Evolutionary conservation across 805 yeast genomes (phyloP).

Genomic region (Yarrowia keelungensis): DNA sequence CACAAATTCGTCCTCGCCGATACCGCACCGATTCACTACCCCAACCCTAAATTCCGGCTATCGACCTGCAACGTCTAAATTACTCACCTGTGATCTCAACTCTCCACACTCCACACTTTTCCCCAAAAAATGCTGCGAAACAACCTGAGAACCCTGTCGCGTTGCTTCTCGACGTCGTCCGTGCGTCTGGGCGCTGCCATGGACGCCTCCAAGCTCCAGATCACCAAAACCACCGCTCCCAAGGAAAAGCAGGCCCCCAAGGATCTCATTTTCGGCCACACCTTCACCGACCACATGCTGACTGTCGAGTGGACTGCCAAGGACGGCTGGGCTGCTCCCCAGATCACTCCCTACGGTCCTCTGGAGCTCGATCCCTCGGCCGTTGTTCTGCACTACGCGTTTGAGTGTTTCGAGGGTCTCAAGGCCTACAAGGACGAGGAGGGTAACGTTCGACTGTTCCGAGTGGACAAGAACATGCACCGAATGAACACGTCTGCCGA

Average conservation of each 20-base stretch:
- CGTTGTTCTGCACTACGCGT: slow-evolving; percentile 92
- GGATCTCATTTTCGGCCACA: slow-evolving; percentile 70
- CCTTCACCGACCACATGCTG: slow-evolving; percentile 89
- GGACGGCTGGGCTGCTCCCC: slow-evolving; percentile 88
- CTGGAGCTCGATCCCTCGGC: slow-evolving; percentile 84
- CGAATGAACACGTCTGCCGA: slow-evolving; percentile 89
- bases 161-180: slow-evolving; percentile 28
- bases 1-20: no score
- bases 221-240: slow-evolving; percentile 59
- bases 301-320: slow-evolving; percentile 79
- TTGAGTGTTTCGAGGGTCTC: slow-evolving; percentile 94
- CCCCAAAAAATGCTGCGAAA: slow-evolving; percentile 24
- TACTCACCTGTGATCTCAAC: neutral
- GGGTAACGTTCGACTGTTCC: slow-evolving; percentile 78
- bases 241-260: slow-evolving; percentile 65
- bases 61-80: slow-evolving; percentile 6
- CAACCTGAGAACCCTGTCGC: slow-evolving; percentile 9
- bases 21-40: slow-evolving; percentile 1
- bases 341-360: slow-evolving; percentile 83
- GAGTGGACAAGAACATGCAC: slow-evolving; percentile 90
- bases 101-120: neutral
- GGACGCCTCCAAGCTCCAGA: slow-evolving; percentile 61
- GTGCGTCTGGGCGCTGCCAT: slow-evolving; percentile 51
- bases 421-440: slow-evolving; percentile 76
- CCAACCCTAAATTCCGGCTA: slow-evolving; percentile 24